Conservation (phyloP, 2,329 filamentous ascomycete species). For the Plectosphaerella plurivora region DNA sequence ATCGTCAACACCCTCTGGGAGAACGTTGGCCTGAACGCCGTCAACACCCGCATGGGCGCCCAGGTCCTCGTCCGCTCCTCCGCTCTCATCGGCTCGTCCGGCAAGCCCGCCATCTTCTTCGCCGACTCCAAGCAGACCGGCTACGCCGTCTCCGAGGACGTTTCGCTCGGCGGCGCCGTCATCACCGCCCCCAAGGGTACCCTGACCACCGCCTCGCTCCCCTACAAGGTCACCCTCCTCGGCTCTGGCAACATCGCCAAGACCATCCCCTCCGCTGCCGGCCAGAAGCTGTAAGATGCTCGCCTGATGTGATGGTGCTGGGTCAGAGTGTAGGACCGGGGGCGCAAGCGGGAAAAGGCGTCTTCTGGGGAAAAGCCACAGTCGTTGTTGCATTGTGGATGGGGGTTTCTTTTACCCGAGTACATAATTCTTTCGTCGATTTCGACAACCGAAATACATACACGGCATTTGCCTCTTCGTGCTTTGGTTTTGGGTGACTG, state of each 20-base stretch:
- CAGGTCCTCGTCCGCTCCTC: slow-evolving; percentile 51
- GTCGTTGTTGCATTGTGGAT: too few relatives aligned
- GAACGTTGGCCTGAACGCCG: slow-evolving; percentile 35
- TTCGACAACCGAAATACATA: too few relatives aligned
- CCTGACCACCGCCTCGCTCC: slow-evolving; percentile 43
- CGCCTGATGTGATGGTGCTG: too few relatives aligned
- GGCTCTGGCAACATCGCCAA: slow-evolving; percentile 36
- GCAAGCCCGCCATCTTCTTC: slow-evolving; percentile 22
- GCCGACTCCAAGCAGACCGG: slow-evolving; percentile 31
- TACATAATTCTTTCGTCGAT: too few relatives aligned
- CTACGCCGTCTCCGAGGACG: slow-evolving; percentile 32
- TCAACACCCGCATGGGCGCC: slow-evolving; percentile 50
- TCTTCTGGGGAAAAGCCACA: too few relatives aligned
- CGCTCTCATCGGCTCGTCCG: slow-evolving; percentile 36
- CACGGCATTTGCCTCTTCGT: too few relatives aligned
- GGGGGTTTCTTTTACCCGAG: too few relatives aligned
- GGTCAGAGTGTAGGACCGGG: too few relatives aligned
- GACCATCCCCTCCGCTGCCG: slow-evolving; percentile 28
- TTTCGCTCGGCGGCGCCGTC: slow-evolving; percentile 32
- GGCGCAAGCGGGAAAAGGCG: too few relatives aligned
- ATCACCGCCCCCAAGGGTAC: slow-evolving; percentile 44
- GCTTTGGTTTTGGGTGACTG: too few relatives aligned
- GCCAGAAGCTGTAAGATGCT: slow-evolving; percentile 20
- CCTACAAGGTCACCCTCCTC: slow-evolving; percentile 36
- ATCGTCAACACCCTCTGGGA: slow-evolving; percentile 37